Evolutionary conservation across 192 early-diverging fungal genomes (phyloP).

Genomic region (Pilaira anomala): DNA sequence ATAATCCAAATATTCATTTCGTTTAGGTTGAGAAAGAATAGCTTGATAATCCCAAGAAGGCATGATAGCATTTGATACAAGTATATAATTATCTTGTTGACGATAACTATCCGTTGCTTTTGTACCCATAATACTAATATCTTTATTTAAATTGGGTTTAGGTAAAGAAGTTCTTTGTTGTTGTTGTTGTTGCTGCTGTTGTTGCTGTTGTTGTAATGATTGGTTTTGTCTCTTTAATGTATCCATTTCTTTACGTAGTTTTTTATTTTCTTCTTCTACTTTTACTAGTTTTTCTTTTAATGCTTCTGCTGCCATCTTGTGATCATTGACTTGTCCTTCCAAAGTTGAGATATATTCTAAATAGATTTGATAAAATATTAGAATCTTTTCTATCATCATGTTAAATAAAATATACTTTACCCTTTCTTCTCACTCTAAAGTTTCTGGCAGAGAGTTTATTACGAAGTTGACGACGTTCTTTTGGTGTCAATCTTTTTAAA

Average conservation of each 20-base stretch:
- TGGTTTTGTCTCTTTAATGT: constrained; percentile 32
- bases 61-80: constrained; percentile 31
- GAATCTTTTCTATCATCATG: neutral
- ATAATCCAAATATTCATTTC: neutral
- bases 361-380: neutral
- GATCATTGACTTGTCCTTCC: constrained; percentile 34
- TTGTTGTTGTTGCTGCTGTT: neutral
- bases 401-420: no score
- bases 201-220: constrained; percentile 23
- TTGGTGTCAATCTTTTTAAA: constrained; percentile 52
- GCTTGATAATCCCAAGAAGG: constrained; percentile 24
- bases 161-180: constrained; percentile 11
- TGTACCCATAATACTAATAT: constrained; percentile 31
- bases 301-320: constrained; percentile 29
- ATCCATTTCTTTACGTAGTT: constrained; percentile 30
- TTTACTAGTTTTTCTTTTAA: constrained; percentile 24
- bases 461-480: constrained; percentile 69
- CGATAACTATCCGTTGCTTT: constrained; percentile 32
- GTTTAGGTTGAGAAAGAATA: constrained; percentile 1
- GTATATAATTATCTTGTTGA: constrained; percentile 24
- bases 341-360: constrained; percentile 38
- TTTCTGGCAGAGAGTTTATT: constrained; percentile 77
- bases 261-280: constrained; percentile 35
- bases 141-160: constrained; percentile 36
- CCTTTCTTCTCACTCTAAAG: constrained; percentile 71